phyloP scores from a whole-genome alignment of 2,329 filamentous ascomycete genomes.

The Curvularia verruculosa region DNA sequence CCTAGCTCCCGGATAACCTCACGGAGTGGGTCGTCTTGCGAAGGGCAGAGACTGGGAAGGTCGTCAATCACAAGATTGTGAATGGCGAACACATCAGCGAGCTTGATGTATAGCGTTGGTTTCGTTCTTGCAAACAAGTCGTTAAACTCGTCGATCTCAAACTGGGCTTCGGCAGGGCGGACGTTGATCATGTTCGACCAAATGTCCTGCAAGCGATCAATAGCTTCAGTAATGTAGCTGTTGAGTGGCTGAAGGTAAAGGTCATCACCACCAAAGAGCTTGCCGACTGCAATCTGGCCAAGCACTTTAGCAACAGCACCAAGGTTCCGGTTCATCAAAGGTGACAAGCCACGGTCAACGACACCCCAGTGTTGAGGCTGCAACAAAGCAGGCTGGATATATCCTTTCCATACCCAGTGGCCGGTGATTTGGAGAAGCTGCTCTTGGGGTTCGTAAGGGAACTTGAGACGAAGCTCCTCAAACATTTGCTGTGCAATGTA shows the following conservation, averaged over 20 bases:
- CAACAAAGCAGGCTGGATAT: slow-evolving; percentile 87
- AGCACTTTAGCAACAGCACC: slow-evolving; percentile 90
- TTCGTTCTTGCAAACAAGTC: slow-evolving; percentile 96
- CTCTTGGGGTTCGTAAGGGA: slow-evolving; percentile 78
- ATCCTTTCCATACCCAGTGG: slow-evolving; percentile 93
- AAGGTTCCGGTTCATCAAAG: slow-evolving; percentile 91
- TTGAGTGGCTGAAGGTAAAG: slow-evolving; percentile 96
- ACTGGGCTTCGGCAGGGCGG: slow-evolving; percentile 84
- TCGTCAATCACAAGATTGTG: slow-evolving; percentile 86
- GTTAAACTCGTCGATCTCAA: slow-evolving; percentile 99
- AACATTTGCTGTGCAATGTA: slow-evolving; percentile 88
- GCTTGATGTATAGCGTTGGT: slow-evolving; percentile 98
- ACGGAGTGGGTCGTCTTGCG: slow-evolving; percentile 82
- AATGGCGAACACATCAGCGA: slow-evolving; percentile 95
- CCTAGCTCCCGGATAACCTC: slow-evolving; percentile 94
- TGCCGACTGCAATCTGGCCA: slow-evolving; percentile 84
- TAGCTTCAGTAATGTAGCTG: slow-evolving; percentile 83
- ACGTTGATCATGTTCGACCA: slow-evolving; percentile 81
- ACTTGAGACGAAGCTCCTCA: slow-evolving; percentile 75
- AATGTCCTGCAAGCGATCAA: slow-evolving; percentile 77
- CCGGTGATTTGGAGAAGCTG: slow-evolving; percentile 82
- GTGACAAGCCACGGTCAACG: slow-evolving; percentile 84
- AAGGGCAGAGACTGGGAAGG: slow-evolving; percentile 76
- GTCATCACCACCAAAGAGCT: slow-evolving; percentile 91
- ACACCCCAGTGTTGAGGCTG: slow-evolving; percentile 92